Base-by-base conservation (phyloP, 805 yeast genomes). In the Saccharomycopsis schoenii region DNA sequence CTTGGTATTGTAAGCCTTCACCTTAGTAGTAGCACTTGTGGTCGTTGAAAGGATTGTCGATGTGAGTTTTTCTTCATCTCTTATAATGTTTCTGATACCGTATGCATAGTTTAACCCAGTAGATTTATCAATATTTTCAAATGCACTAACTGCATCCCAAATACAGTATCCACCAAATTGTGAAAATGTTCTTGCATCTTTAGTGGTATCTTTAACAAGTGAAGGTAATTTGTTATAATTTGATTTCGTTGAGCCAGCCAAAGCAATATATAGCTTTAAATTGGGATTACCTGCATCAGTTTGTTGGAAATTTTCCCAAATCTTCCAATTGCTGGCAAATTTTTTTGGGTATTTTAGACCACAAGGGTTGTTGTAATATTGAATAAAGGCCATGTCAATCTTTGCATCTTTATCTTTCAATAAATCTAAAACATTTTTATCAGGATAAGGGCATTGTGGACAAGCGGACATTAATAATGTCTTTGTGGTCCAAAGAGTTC, bases 391-490 rank as follows among this genome's bases (percentile, higher is more conserved):
- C 67, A 80, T 80, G 68, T 85, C 88, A 65, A 85, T 71, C 39
- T 76, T 73, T 8, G 66, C 64, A 25, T 60, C 37, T 40, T 71
- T 69, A 17, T 71, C 73, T 55, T 79, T 77, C 56, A 80, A 67
- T 42, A 80, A 70, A 58, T 74, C 71, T 60, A 79, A 78, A 47
- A 75, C 70, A 56, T 73, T 71, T 12, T 73, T 77, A 69, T 84
- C 89, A 14, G 88, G 88, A 68, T 78, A 78, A 9, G 82, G 83
- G 71, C 89, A 84, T 70, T 83, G 88, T 10, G 89, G 89, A 56
- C 88, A 83, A 61, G 86, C 87, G 54, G 86, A 78, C 56, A 84
- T 71, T 67, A 80, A 80, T 73, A 80, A 83, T 34, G 68, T 64
- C 72, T 85, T 88, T 56, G 86, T 77, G n/a, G 62, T 60, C 62